A percentile compares a stretch with the other conserved stretches of the same genome.
These are phyloP conservation scores for Metschnikowia gelsemii DNA, from an alignment of 805 yeast species.

Conservation along the genomic window DNA sequence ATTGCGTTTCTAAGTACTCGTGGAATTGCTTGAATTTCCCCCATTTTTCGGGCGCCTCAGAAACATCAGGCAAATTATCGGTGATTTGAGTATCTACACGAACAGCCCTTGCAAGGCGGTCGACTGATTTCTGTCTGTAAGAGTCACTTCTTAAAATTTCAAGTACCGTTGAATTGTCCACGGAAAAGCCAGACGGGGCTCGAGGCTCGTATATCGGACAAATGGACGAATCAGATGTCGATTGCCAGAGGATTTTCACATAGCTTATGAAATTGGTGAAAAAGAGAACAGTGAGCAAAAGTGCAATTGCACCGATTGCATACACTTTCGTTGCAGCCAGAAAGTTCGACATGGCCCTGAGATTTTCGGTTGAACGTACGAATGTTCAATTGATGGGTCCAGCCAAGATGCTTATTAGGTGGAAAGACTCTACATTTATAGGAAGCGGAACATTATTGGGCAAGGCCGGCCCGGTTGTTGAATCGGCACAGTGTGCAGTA, in stretches of 20 bases:
- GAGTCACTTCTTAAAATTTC: constrained; percentile 33
- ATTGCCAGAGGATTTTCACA: constrained; percentile 14
- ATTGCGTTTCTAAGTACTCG: constrained; percentile 16
- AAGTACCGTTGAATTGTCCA: constrained; percentile 31
- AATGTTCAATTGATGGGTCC: too few relatives aligned
- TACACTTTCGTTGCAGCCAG: constrained; percentile 2
- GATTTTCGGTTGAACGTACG: too few relatives aligned
- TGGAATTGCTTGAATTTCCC: constrained; percentile 27
- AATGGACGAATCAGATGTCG: constrained; percentile 8
- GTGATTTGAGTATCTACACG: constrained; percentile 61
- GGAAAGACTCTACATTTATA: too few relatives aligned
- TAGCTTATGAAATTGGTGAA: constrained; percentile 13
- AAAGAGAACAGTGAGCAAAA: constrained; percentile 7
- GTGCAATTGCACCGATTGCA: constrained; percentile 1
- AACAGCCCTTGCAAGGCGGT: constrained; percentile 56
- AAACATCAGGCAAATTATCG: constrained; percentile 49
- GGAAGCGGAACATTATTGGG: too few relatives aligned
- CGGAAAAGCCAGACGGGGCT: constrained; percentile 24
- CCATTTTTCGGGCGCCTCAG: constrained; percentile 53
- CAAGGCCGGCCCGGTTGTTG: too few relatives aligned
- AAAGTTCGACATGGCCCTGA: too few relatives aligned
- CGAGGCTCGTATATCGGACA: constrained; percentile 17
- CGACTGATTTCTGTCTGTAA: constrained; percentile 37
- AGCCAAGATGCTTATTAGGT: too few relatives aligned
- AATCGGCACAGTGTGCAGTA: too few relatives aligned